Evolutionary conservation across 2,329 filamentous ascomycete genomes (phyloP), one percentile per base, ranked within the genome.

Genomic region (Aspergillus fischeri): DNA sequence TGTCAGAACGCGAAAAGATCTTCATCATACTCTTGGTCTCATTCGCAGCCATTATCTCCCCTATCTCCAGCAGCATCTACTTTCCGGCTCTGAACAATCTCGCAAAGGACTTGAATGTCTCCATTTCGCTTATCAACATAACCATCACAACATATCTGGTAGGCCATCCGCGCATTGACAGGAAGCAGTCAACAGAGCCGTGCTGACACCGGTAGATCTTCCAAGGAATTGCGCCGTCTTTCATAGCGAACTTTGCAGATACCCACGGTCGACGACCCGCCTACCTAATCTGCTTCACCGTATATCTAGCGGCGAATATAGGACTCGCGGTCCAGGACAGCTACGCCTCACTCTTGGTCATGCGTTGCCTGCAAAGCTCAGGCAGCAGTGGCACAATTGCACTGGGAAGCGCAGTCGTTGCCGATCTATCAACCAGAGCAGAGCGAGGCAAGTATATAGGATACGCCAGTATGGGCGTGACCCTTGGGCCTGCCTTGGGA

Each of bases 381-480:
- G 73, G 88, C 0, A 87, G 83, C 67, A 87, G 84, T 63, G 86
- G 86, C 0, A 88, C 87, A 0, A 78, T 91, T n/a, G 86, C 89
- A 0, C 77, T 94, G 1, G 85, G 84, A 0, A 88, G 83, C 59
- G 90, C 86, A 1, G 84, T 91, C 1, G 83, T 92, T 14, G 86
- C 87, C 0, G 90, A 94, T 65, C 80, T 92, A 4, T 81, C 86
- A 0, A 85, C 87, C 0, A 85, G 82, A 49, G 80, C 83, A 0
- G 88, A 93, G 70, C 78, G 90, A 63, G 90, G 90, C 2, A 83
- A 81, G 55, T 92, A 89, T 67, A 87, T 92, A 76, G 88, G 84
- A 52, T 81, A 86, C 58, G 83, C 86, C n/a, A 82, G 80, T 32
- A 79, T 79, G 3, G 85, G 82, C 17, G 76, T 82, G 54, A 83